phyloP scores from a whole-genome alignment of 345 rosid genomes.

The Eucalyptus caleyi region DNA sequence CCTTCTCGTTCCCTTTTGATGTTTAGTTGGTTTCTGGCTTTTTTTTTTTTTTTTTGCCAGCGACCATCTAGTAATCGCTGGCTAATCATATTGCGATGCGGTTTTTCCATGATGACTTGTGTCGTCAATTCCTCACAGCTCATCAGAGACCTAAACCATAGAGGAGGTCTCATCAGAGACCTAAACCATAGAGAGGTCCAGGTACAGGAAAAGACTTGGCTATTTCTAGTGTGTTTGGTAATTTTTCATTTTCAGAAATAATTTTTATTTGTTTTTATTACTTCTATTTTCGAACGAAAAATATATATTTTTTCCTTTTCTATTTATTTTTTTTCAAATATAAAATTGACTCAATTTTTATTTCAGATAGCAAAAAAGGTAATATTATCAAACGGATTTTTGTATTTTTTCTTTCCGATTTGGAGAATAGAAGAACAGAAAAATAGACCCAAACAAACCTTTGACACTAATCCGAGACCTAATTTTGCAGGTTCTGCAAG shows the following conservation, averaged over 20 bases:
- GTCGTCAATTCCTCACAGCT: background rate
- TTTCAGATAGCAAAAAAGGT: too few species aligned
- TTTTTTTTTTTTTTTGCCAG: background rate
- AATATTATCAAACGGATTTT: too few species aligned
- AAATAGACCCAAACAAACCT: too few species aligned
- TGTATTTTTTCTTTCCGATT: too few species aligned
- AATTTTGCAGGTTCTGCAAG: background rate
- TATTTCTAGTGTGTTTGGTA: too few species aligned
- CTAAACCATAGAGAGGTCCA: background rate
- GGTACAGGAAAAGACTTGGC: too few species aligned
- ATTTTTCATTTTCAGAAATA: too few species aligned
- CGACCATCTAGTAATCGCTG: background rate
- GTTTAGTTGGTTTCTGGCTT: background rate
- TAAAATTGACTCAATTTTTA: too few species aligned
- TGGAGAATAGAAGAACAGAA: too few species aligned
- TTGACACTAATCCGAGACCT: background rate
- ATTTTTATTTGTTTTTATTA: too few species aligned
- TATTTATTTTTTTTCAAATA: too few species aligned
- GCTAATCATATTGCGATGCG: background rate
- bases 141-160: background rate
- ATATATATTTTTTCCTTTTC: accelerated
- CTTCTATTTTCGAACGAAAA: too few species aligned
- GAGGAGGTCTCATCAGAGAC: background rate
- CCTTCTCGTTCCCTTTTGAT: background rate
- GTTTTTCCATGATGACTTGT: background rate